A percentile compares a stretch with the other conserved stretches of the same genome.
Conservation (phyloP, 2,329 filamentous ascomycete species). For the Fonsecaea erecta region DNA sequence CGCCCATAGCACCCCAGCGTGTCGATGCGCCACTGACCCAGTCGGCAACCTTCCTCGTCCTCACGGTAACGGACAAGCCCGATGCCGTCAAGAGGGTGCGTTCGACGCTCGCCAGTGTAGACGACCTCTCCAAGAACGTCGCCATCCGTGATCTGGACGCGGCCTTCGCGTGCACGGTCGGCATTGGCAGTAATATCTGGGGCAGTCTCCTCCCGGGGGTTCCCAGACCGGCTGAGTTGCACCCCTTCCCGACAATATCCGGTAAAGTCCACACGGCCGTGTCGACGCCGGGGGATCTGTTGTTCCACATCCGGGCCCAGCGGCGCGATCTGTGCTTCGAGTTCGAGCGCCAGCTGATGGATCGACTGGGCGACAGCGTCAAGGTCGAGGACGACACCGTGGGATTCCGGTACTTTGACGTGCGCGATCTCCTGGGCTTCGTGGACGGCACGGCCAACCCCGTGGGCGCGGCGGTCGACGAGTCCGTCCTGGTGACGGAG, state of each 20-base stretch:
- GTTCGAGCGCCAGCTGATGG: conserved; percentile 61
- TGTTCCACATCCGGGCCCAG: conserved; percentile 64
- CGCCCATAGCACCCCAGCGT: conserved; percentile 50
- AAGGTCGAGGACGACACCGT: conserved; percentile 58
- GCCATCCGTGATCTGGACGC: conserved; percentile 55
- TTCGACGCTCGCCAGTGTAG: conserved; percentile 51
- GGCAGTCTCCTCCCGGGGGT: conserved; percentile 50
- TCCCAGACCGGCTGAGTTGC: conserved; percentile 58
- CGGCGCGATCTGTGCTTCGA: conserved; percentile 63
- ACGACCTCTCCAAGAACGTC: conserved; percentile 58
- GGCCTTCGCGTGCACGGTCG: conserved; percentile 58
- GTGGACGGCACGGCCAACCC: conserved; percentile 67
- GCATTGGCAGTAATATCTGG: conserved; percentile 60
- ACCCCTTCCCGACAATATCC: conserved; percentile 48
- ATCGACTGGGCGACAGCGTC: conserved; percentile 54
- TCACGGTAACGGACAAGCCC: conserved; percentile 45
- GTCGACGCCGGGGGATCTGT: conserved; percentile 61
- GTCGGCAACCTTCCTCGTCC: conserved; percentile 60
- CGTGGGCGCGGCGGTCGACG: conserved; percentile 50
- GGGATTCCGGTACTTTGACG: conserved; percentile 65
- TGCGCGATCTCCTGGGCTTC: conserved; percentile 63
- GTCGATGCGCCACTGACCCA: conserved; percentile 59
- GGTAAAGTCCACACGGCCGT: conserved; percentile 58
- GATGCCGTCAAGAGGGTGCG: conserved; percentile 50
- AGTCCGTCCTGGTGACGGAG: conserved; percentile 51